Evolutionary conservation across 768 basidiomycete genomes (phyloP).

Genomic region (Boletus tomentosulus): DNA sequence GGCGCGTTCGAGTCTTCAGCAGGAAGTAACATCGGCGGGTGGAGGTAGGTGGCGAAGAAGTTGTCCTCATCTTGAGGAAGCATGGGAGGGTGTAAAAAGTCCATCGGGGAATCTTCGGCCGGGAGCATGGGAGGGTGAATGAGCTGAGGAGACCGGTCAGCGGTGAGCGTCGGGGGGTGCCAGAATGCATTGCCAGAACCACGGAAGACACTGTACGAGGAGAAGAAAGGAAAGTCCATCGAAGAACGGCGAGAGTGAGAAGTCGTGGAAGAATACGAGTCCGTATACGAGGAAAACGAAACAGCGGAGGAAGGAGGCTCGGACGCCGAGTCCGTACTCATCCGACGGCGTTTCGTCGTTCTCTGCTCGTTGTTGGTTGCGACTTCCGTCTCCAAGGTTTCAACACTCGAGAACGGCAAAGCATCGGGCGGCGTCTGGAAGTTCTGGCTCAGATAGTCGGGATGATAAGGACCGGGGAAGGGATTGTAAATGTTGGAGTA

Average conservation of each 20-base stretch:
- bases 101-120: slow-evolving; percentile 62
- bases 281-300: slow-evolving; percentile 58
- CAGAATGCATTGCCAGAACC: slow-evolving; percentile 60
- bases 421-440: slow-evolving; percentile 45
- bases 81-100: slow-evolving; percentile 64
- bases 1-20: slow-evolving; percentile 30
- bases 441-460: slow-evolving; percentile 60
- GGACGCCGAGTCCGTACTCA: slow-evolving; percentile 56
- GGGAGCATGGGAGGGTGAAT: slow-evolving; percentile 73
- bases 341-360: slow-evolving; percentile 61
- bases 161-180: slow-evolving; percentile 74
- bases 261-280: slow-evolving; percentile 56
- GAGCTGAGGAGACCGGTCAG: slow-evolving; percentile 51
- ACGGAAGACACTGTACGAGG: slow-evolving; percentile 49
- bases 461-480: slow-evolving; percentile 73
- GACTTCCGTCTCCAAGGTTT: slow-evolving; percentile 43
- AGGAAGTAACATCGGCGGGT: slow-evolving; percentile 53
- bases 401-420: slow-evolving; percentile 49
- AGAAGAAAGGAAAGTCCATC: slow-evolving; percentile 63
- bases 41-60: slow-evolving; percentile 50
- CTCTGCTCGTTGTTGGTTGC: slow-evolving; percentile 29
- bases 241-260: slow-evolving; percentile 60
- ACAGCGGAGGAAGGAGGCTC: slow-evolving; percentile 59
- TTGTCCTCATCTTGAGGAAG: slow-evolving; percentile 62
- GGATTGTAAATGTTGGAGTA: slow-evolving; percentile 37